phyloP scores from a whole-genome alignment of 176 grass and related monocot species.

The Lolium multiflorum region DNA sequence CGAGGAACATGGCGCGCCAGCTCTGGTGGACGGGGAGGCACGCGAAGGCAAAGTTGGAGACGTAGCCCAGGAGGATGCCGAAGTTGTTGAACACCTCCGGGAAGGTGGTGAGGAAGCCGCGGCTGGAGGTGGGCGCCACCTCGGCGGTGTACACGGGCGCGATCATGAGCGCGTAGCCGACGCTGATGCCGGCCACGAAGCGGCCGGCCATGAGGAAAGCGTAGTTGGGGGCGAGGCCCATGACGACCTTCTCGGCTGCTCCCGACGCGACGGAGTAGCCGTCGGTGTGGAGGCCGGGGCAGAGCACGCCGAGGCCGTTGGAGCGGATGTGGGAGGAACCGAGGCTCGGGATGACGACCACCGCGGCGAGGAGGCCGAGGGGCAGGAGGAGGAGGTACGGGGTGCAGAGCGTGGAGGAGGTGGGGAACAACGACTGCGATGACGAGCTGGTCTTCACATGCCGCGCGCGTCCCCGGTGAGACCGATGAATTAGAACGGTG shows the following conservation, averaged over 20 bases:
- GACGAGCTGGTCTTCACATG: conserved; percentile 52
- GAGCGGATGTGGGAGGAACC: conserved; percentile 39
- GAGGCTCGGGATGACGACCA: conserved; percentile 47
- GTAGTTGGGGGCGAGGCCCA: conserved; percentile 80
- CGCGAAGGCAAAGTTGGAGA: conserved; percentile 95
- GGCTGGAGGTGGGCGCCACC: conserved; percentile 73
- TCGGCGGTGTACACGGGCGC: conserved; percentile 91
- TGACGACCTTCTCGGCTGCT: conserved; percentile 45
- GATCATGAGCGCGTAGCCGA: conserved; percentile 81
- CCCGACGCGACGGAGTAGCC: conserved; percentile 30
- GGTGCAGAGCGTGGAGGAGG: conserved; percentile 31
- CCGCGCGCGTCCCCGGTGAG: background rate
- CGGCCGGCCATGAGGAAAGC: conserved; percentile 77
- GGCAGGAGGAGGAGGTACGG: conserved; percentile 34
- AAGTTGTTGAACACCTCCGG: conserved; percentile 90
- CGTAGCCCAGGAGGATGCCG: conserved; percentile 85
- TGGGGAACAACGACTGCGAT: conserved; percentile 24
- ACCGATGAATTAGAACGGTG: background rate
- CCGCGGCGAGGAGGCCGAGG: conserved; percentile 49
- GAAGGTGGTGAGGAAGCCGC: conserved; percentile 84
- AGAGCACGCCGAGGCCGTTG: conserved; percentile 44
- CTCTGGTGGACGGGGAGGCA: conserved; percentile 63
- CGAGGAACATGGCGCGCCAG: conserved; percentile 92
- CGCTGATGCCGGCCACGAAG: conserved; percentile 86
- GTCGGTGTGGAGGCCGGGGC: background rate